Percentiles rank a stretch among this genome's conserved stretches.
phyloP scores from a whole-genome alignment of 2,329 filamentous ascomycete species.

The Coleophoma eucalyptorum region DNA sequence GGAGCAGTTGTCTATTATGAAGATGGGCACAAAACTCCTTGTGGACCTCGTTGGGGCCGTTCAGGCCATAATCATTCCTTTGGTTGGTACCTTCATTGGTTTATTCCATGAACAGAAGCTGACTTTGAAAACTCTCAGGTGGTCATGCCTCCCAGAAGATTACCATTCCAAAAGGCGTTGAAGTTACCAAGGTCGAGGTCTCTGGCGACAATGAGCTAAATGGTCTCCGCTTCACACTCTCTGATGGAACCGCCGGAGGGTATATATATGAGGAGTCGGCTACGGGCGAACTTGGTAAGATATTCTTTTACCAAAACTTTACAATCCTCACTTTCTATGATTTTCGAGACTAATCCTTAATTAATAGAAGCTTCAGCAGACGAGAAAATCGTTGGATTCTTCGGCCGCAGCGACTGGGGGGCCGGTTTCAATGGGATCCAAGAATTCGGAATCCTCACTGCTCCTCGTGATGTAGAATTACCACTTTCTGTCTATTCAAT shows the following conservation, averaged over 20 bases:
- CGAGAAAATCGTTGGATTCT: slow-evolving; percentile 43
- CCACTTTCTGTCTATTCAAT: slow-evolving; percentile 37
- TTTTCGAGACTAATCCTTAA: too few species aligned
- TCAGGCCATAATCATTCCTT: slow-evolving; percentile 4
- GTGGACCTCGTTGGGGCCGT: slow-evolving; percentile 29
- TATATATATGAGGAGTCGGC: slow-evolving; percentile 21
- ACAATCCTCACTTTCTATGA: not conserved
- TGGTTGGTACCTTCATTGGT: slow-evolving; percentile 5
- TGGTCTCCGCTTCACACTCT: slow-evolving; percentile 27
- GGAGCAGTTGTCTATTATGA: slow-evolving; percentile 40
- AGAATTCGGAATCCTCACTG: slow-evolving; percentile 46
- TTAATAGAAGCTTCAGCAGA: slow-evolving; percentile 24
- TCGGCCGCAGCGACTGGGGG: slow-evolving; percentile 30
- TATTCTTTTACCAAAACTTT: not conserved
- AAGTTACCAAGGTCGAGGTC: slow-evolving; percentile 29
- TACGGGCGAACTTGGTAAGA: slow-evolving; percentile 4
- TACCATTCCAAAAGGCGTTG: slow-evolving; percentile 21
- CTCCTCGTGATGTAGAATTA: slow-evolving; percentile 32
- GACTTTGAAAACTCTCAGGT: not conserved
- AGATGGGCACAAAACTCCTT: slow-evolving; percentile 38
- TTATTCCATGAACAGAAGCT: not conserved
- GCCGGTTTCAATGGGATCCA: slow-evolving; percentile 17
- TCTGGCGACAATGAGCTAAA: slow-evolving; percentile 13
- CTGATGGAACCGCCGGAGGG: slow-evolving; percentile 25
- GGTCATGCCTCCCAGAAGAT: slow-evolving; percentile 25